Percentiles rank a stretch among this genome's conserved stretches.
Conservation (phyloP, 1,139 yeast genomes). For the Hansenula sp. region DNA sequence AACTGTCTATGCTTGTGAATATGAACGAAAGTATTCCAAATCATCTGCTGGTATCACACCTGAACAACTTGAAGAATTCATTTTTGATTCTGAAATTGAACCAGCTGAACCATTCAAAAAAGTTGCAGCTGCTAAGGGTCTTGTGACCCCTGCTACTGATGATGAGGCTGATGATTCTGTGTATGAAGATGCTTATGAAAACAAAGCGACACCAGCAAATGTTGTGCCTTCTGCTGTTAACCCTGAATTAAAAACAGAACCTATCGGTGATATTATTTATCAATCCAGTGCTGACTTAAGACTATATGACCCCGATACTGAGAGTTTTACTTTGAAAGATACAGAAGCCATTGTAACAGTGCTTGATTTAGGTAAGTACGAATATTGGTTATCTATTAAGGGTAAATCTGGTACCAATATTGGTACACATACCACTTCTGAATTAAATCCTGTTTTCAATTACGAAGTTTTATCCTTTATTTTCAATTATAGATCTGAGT, state of each 20-base stretch:
- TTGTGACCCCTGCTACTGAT: constrained; percentile 14
- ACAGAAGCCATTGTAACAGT: constrained; percentile 33
- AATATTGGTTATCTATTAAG: constrained; percentile 47
- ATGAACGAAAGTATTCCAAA: constrained; percentile 67
- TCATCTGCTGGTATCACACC: constrained; percentile 43
- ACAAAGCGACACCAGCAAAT: constrained; percentile 2
- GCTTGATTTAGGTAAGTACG: constrained; percentile 46
- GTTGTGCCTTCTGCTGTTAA: constrained; percentile 7
- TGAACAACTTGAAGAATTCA: background rate
- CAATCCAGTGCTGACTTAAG: constrained; percentile 39
- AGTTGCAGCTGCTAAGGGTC: background rate
- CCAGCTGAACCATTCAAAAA: constrained; percentile 3
- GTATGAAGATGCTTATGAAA: constrained; percentile 31
- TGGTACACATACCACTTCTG: constrained; percentile 42
- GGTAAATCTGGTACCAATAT: constrained; percentile 28
- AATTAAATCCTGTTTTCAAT: constrained; percentile 65
- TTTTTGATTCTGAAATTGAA: constrained; percentile 9
- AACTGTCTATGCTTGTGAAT: constrained; percentile 65
- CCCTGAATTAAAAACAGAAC: constrained; percentile 3
- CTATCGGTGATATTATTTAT: constrained; percentile 21
- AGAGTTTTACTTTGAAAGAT: constrained; percentile 46
- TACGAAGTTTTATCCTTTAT: constrained; percentile 55
- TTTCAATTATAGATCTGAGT: constrained; percentile 48
- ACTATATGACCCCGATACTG: constrained; percentile 51
- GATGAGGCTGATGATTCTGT: constrained; percentile 21